These are phyloP conservation scores for Cladobotryum mycophilum DNA, from an alignment of 2,329 filamentous ascomycete species.

Conservation along the genomic window DNA sequence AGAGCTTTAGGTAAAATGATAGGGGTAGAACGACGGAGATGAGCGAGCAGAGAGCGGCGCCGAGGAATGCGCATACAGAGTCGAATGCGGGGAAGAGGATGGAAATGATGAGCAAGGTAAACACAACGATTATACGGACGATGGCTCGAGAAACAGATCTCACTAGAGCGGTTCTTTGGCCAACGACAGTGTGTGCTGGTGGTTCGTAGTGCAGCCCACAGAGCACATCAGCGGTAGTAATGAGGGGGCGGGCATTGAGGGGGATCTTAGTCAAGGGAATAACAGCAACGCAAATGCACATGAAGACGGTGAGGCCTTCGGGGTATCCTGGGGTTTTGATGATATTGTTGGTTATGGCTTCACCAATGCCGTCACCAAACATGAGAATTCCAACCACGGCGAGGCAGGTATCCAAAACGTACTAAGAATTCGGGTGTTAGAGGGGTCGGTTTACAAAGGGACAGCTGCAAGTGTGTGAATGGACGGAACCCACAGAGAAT, in stretches of 20 bases:
- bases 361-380: slow-evolving; percentile 84
- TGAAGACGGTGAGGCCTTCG: slow-evolving; percentile 62
- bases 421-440: slow-evolving; percentile 38
- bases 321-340: slow-evolving; percentile 71
- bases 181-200: slow-evolving; percentile 32
- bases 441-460: slow-evolving; percentile 7
- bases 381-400: slow-evolving; percentile 83
- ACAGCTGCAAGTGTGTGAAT: too few relatives aligned
- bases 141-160: slow-evolving; percentile 45
- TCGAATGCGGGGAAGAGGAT: slow-evolving; percentile 70
- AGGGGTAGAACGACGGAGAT: slow-evolving; percentile 89
- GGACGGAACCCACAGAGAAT: slow-evolving; percentile 59
- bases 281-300: slow-evolving; percentile 82
- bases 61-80: slow-evolving; percentile 85
- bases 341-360: slow-evolving; percentile 89
- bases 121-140: slow-evolving; percentile 59
- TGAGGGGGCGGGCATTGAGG: slow-evolving; percentile 79
- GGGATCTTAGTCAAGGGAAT: slow-evolving; percentile 96
- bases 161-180: slow-evolving; percentile 34
- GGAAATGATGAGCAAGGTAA: slow-evolving; percentile 71
- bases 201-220: slow-evolving; percentile 58
- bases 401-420: slow-evolving; percentile 72
- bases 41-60: slow-evolving; percentile 83
- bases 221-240: slow-evolving; percentile 77
- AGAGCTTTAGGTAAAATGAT: slow-evolving; percentile 85